Conservation (phyloP, 495 filamentous ascomycete species). For the Xylaria longipes region DNA sequence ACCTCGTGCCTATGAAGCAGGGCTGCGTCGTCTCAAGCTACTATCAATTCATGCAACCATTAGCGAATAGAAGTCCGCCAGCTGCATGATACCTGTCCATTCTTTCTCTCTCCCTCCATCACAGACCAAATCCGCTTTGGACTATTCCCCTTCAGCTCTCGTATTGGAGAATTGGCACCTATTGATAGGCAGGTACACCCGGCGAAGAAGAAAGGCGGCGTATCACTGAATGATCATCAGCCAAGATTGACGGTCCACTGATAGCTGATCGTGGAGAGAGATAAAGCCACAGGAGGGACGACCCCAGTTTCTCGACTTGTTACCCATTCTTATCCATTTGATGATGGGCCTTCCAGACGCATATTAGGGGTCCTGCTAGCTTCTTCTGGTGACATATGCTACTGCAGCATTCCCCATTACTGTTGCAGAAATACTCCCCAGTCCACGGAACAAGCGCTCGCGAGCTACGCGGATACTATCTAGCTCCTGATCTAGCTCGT, state of each 20-base stretch:
- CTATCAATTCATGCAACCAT: constrained; percentile 8
- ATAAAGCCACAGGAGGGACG: neutral
- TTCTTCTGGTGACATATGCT: constrained; percentile 9
- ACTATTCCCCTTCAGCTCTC: neutral
- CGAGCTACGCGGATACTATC: neutral
- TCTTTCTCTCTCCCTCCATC: neutral
- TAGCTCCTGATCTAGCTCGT: no score
- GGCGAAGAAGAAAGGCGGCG: neutral
- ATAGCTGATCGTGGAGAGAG: constrained; percentile 11
- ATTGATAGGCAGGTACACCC: neutral
- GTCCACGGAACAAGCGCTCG: neutral
- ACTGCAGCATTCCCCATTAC: constrained; percentile 9
- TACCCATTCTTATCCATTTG: neutral
- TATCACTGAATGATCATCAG: neutral
- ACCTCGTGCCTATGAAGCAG: neutral
- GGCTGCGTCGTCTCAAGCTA: neutral
- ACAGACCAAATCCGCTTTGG: neutral
- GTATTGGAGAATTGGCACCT: constrained; percentile 1
- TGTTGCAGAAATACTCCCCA: constrained; percentile 5
- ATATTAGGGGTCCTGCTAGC: constrained; percentile 18
- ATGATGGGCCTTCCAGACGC: neutral
- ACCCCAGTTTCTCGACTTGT: neutral
- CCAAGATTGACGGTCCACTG: neutral
- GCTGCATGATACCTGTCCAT: neutral
- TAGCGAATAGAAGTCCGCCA: constrained; percentile 9